Base-by-base conservation (phyloP, 805 yeast genomes). In the Torulaspora indica region DNA sequence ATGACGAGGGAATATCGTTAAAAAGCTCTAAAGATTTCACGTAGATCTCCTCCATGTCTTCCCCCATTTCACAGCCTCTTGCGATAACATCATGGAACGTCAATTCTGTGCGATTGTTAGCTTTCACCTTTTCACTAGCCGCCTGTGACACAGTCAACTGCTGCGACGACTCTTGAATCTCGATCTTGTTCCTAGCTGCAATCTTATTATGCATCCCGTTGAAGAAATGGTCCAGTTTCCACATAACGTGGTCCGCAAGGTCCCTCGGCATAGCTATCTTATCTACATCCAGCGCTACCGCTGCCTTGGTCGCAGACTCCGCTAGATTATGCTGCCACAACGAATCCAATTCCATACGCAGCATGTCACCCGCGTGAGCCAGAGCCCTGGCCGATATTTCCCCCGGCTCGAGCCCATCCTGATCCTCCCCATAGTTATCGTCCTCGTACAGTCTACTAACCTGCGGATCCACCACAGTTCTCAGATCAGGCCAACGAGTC, bases 401-500 rank as follows among this genome's bases (percentile, higher is more conserved):
- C 20, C 63, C 60, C 3, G 58, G 52, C 30, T 42, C 20, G n/a
- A 31, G 9, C 30, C n/a, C n/a, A n/a, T 34, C 35, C 15, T 35
- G 24, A 8, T 30, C 28, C 7, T 14, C 14, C 6, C 24, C 25
- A 35, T 20, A 17, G 8, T 10, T n/a, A 13, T 24, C 36, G 39
- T 59, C 66, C 41, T 57, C 65, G 42, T 58, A 64, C 4, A 60
- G 18, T 20, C 38, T 39, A 42, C 55, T 46, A 1, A 57, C 56
- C 13, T 55, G 50, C 2, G 68, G 68, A 33, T 64, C 59, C 3
- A 64, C 53, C 7, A 61, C 53, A 1, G 61, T 52, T 22, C 49
- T 41, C 0, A 64, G 55, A 30, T 72, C 57, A 1, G 91, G 91
- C 91, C 91, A 84, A 3, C 71, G 56, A 0, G 77, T 57, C 81